A percentile compares a stretch with the other conserved stretches of the same genome.
These are phyloP conservation scores for Coemansia pectinata DNA, from an alignment of 192 early-diverging fungal species.

Conservation along the genomic window DNA sequence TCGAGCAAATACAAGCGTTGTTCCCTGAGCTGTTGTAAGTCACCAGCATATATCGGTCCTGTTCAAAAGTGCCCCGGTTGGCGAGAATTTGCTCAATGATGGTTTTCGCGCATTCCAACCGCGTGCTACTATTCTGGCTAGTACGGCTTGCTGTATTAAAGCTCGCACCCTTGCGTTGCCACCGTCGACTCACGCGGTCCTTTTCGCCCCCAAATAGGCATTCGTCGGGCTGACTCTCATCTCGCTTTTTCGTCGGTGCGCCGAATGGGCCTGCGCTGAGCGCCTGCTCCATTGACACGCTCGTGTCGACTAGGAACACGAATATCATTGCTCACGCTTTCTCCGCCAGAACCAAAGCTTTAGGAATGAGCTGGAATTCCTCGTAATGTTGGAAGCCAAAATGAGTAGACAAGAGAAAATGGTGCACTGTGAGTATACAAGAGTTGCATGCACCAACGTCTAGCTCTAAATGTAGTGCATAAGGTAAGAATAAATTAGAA, in stretches of 20 bases:
- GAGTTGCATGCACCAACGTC: conserved; percentile 2
- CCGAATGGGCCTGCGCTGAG: conserved; percentile 10
- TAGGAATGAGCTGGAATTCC: not conserved
- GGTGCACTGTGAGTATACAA: not conserved
- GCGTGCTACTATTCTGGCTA: conserved; percentile 27
- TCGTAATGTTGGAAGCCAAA: not conserved
- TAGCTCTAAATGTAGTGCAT: not conserved
- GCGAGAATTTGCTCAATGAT: conserved; percentile 73
- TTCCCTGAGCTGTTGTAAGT: conserved; percentile 60
- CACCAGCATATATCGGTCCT: conserved; percentile 77
- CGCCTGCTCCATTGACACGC: conserved; percentile 76
- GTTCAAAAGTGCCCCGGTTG: conserved; percentile 55
- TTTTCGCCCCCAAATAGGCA: conserved; percentile 38
- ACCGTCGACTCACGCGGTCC: conserved; percentile 38
- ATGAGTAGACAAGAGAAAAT: not conserved
- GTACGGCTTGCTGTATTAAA: not conserved
- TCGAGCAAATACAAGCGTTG: conserved; percentile 39
- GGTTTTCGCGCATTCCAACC: conserved; percentile 72
- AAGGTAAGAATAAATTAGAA: not conserved
- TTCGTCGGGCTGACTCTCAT: conserved; percentile 31
- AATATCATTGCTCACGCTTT: conserved; percentile 53
- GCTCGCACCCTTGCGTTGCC: conserved; percentile 41
- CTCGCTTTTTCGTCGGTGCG: conserved; percentile 1
- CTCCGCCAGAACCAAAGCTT: too few species aligned
- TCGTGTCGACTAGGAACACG: conserved; percentile 80